Evolutionary conservation across 164 flowering plant genomes (phyloP), one percentile per base, ranked within the genome.

Genomic region (Tetrastigma voinierianum): DNA sequence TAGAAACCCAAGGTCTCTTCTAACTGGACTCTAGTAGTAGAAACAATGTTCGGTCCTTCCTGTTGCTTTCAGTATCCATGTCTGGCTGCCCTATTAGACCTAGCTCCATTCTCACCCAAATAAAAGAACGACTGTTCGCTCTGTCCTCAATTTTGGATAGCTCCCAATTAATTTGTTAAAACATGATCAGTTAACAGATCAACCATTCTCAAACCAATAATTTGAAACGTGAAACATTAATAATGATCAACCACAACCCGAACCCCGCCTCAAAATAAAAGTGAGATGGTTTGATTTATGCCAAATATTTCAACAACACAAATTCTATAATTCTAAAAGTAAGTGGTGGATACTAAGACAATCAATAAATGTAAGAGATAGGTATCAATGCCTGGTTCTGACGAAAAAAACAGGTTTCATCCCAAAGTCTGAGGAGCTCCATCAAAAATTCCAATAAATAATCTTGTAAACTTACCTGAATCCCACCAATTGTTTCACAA

Each of bases 51-150:
- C 99, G 91, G 66, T 95, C 99, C 67, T 95, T 10, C 99, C 99
- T 11, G 99, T 95, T 40, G 93, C 91, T 74, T 95, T 95, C 99
- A 95, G 66, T 90, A 92, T 9, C 99, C 99, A 51, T 80, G 75
- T 61, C 67, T 67, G 11, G 99, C 88, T 7, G 89, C 99, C 49
- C 99, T 72, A 20, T 88, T 95, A 43, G 91, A 80, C 72, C 98
- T 84, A 49, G 74, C 85, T 4, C 89, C 94, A 80, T 90, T 88
- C 89, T 89, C n/a, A n/a, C n/a, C n/a, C n/a, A n/a, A n/a, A 62
- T 92, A 95, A 78, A 89, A 95, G 86, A 77, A 95, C 98, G 97
- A 95, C 49, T 82, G 94, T 68, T 92, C 77, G 63, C 99, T 13
- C 97, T 46, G 81, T 82, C 81, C 82, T 86, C 72, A 93, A n/a